Evolutionary conservation across 2,329 filamentous ascomycete species (phyloP).

Genomic region (Pseudogymnoascus sp.): DNA sequence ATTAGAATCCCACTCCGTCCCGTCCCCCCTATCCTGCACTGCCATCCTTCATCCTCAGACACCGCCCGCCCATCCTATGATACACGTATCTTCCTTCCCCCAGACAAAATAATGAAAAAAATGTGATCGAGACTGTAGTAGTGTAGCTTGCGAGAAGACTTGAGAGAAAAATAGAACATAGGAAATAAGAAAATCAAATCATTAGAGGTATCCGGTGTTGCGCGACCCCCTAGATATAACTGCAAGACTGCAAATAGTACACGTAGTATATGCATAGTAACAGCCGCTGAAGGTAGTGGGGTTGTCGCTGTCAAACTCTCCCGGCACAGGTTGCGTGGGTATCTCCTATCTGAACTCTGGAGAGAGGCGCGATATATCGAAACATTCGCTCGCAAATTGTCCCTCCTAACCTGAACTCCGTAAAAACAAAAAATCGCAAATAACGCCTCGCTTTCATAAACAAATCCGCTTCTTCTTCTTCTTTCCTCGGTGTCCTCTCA

Average conservation of each 20-base stretch:
- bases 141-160: not conserved
- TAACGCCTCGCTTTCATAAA: constrained; percentile 7
- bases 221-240: not conserved
- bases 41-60: not conserved
- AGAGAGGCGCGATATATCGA: not conserved
- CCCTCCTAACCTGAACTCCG: constrained; percentile 1
- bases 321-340: not conserved
- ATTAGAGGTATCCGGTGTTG: constrained; percentile 3
- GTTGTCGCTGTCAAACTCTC: not conserved
- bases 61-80: not conserved
- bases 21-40: not conserved
- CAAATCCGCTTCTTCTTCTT: not conserved
- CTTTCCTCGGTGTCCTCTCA: not conserved
- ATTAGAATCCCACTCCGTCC: constrained; percentile 2
- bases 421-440: not conserved
- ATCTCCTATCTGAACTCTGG: not conserved
- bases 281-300: not conserved
- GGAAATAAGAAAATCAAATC: not conserved
- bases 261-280: not conserved
- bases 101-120: not conserved
- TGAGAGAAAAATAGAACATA: not conserved
- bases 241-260: not conserved
- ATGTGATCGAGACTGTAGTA: not conserved
- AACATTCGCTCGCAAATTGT: not conserved
- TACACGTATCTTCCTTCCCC: not conserved